These are phyloP conservation scores for Rusavskia elegans DNA, from an alignment of 495 filamentous ascomycete species.

Conservation along the genomic window DNA sequence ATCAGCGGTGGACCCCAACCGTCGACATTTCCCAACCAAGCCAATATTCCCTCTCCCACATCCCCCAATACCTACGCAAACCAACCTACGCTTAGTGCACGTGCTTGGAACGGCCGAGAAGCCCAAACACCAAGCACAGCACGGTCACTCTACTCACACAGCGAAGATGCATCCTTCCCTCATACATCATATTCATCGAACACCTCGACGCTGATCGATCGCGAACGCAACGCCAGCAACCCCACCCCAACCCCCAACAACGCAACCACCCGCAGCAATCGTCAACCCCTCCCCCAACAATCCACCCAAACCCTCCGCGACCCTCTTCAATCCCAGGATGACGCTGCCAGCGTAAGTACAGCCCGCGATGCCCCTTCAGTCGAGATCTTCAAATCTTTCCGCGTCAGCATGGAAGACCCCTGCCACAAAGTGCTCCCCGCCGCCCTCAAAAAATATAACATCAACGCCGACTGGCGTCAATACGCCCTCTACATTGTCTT, in stretches of 20 bases:
- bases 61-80: conserved; percentile 47
- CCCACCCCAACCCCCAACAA: conserved; percentile 22
- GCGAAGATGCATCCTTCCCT: conserved; percentile 23
- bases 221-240: conserved; percentile 20
- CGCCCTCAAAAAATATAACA: conserved; percentile 93
- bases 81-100: conserved; percentile 32
- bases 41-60: conserved; percentile 66
- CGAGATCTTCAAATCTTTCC: conserved; percentile 97
- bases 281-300: conserved; percentile 3
- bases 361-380: conserved; percentile 33
- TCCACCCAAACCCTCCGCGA: background rate
- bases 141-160: conserved; percentile 26
- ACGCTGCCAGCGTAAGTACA: conserved; percentile 26
- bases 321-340: background rate
- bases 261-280: background rate
- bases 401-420: conserved; percentile 92
- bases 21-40: conserved; percentile 23
- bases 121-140: conserved; percentile 16
- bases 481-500: conserved; percentile 97
- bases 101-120: conserved; percentile 15
- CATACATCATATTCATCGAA: conserved; percentile 16
- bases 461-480: conserved; percentile 90
- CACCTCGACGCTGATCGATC: conserved; percentile 16
- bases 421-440: conserved; percentile 95
- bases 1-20: conserved; percentile 55